Evolutionary conservation across 2,329 filamentous ascomycete genomes (phyloP).

Genomic region (Ophidiomyces ophidiicola): DNA sequence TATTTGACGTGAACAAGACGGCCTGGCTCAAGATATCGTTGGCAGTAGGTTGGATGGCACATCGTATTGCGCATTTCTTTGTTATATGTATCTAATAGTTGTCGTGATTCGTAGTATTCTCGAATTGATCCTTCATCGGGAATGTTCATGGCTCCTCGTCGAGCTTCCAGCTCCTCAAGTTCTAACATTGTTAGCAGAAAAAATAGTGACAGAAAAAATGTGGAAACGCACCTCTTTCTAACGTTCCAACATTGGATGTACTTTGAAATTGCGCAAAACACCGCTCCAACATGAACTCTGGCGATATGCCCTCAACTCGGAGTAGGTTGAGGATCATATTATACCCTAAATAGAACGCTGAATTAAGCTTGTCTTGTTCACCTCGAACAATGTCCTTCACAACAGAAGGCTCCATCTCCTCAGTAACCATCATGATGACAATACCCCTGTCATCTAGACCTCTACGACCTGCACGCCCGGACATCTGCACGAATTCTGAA

Average conservation of each 20-base stretch:
- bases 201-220: slow-evolving; percentile 2
- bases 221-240: slow-evolving; percentile 53
- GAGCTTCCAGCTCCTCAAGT: slow-evolving; percentile 62
- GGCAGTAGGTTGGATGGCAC: slow-evolving; percentile 75
- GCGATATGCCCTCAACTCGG: slow-evolving; percentile 96
- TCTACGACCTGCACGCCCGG: slow-evolving; percentile 87
- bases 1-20: slow-evolving; percentile 78
- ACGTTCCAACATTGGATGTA: slow-evolving; percentile 65
- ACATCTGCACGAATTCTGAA: slow-evolving; percentile 98
- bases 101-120: slow-evolving; percentile 83
- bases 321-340: slow-evolving; percentile 98
- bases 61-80: slow-evolving; percentile 87
- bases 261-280: slow-evolving; percentile 99
- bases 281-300: slow-evolving; percentile 95
- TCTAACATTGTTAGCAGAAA: slow-evolving; percentile 38
- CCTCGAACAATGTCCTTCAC: slow-evolving; percentile 93
- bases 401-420: slow-evolving; percentile 87
- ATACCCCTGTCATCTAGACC: slow-evolving; percentile 96
- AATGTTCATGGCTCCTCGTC: slow-evolving; percentile 62
- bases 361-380: slow-evolving; percentile 93
- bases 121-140: slow-evolving; percentile 78
- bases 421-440: slow-evolving; percentile 98
- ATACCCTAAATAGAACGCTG: slow-evolving; percentile 93
- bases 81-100: slow-evolving; percentile 70
- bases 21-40: slow-evolving; percentile 77